Conservation (phyloP, 2,329 filamentous ascomycete species). For the Sporothrix mexicana region DNA sequence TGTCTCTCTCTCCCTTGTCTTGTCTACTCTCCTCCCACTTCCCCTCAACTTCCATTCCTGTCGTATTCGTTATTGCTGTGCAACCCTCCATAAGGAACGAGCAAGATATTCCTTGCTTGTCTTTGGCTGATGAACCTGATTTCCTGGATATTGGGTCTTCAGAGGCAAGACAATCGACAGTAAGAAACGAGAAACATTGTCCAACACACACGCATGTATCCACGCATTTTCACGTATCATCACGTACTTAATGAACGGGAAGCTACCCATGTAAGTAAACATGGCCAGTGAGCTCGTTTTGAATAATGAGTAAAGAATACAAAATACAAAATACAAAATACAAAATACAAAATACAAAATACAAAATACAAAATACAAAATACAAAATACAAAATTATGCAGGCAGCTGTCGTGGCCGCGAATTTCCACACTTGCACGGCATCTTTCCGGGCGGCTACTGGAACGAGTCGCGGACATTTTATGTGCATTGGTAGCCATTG, state of each 20-base stretch:
- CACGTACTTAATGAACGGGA: no score
- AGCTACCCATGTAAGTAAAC: no score
- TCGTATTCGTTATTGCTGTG: constrained; percentile 23
- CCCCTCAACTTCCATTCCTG: background rate
- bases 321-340: background rate
- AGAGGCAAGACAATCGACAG: constrained; percentile 3
- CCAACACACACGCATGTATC: no score
- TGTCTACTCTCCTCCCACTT: background rate
- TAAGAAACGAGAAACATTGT: constrained; percentile 4
- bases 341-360: background rate
- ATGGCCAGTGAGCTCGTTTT: no score
- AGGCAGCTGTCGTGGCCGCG: background rate
- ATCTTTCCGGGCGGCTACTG: constrained; percentile 24
- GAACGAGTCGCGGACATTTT: background rate
- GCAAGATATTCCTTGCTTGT: background rate
- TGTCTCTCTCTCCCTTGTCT: background rate
- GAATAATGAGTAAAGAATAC: no score
- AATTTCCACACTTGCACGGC: background rate
- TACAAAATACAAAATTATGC: background rate
- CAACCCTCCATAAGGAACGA: background rate
- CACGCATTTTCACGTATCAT: no score
- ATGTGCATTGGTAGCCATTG: background rate
- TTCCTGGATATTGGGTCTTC: background rate
- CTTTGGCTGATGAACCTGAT: background rate
- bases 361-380: background rate